These are phyloP conservation scores for Beauveria varroae DNA, from an alignment of 2,329 filamentous ascomycete genomes.

Conservation along the genomic window DNA sequence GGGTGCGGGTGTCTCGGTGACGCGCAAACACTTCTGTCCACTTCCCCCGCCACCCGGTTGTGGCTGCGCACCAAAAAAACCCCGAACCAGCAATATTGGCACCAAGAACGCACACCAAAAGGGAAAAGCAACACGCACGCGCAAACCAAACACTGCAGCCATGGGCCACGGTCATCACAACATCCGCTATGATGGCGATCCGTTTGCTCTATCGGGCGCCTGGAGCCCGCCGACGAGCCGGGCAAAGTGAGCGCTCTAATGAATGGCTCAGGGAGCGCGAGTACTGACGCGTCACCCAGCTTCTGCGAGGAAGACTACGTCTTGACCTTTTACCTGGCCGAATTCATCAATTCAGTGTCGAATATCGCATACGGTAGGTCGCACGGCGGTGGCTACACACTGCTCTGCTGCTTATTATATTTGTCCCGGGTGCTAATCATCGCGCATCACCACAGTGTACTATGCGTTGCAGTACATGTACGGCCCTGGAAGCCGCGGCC, in stretches of 20 bases:
- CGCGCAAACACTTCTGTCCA: conserved; percentile 9
- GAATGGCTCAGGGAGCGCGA: not conserved
- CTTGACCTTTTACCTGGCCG: conserved; percentile 34
- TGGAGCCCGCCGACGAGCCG: conserved; percentile 33
- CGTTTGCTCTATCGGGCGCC: conserved; percentile 24
- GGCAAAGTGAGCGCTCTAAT: conserved; percentile 24
- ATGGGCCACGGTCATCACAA: conserved; percentile 28
- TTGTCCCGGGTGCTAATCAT: not conserved
- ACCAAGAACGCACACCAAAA: not conserved
- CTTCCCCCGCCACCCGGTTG: conserved; percentile 13
- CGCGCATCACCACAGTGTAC: conserved; percentile 26
- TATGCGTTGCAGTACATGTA: conserved; percentile 32
- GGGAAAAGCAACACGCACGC: too few species aligned
- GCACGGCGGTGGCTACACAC: conserved; percentile 22
- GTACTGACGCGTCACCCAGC: conserved; percentile 18
- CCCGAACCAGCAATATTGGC: not conserved
- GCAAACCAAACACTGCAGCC: too few species aligned
- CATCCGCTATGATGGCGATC: conserved; percentile 27
- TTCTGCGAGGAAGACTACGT: conserved; percentile 42
- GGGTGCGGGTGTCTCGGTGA: not conserved
- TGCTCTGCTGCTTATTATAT: too few species aligned
- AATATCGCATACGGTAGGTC: conserved; percentile 41
- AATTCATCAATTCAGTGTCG: conserved; percentile 37
- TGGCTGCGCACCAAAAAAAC: conserved; percentile 7
- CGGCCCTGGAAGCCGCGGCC: conserved; percentile 21